Evolutionary conservation across 257 asterid genomes (phyloP), one percentile per base, ranked within the genome.

Genomic region (Nicotiana paniculata): DNA sequence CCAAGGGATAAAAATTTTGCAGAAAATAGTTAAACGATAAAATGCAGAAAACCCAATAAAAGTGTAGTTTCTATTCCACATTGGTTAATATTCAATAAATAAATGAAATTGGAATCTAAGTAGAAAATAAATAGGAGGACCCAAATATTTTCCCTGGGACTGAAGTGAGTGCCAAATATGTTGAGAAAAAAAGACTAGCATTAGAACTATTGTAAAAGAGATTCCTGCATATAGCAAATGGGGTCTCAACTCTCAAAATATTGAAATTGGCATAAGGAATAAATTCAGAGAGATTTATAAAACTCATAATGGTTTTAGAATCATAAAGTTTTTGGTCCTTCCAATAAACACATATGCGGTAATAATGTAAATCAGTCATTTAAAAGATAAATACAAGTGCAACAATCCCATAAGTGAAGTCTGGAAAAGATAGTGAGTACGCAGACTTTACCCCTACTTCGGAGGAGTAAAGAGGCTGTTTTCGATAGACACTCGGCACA

Each of bases 91-190:
- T 30, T 62, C 74, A 79, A 21, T 33, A 58, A 63, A 18, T 70
- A 53, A 79, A 78, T 65, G 69, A 68, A 80, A 39, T 35, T 7
- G 26, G 69, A 76, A 77, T 32, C 33, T 74, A 74, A 62, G 65
- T 54, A 79, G 43, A 81, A 67, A 66, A 67, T 39, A 62, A 58
- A 68, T 74, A 64, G 81, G 77, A 77, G 68, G 67, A 53, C 58
- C 58, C 1, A 69, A 77, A 61, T 39, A 26, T 86, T 32, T 32
- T 85, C 87, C 84, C 81, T 87, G 88, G 90, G 90, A 90, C 86
- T 79, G 93, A 86, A 86, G 88, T 88, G 91, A 88, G 90, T 89
- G 96, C 90, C 93, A 95, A 85, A 88, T 80, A 70, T 32, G 84
- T 67, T 85, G 84, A 81, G 61, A 81, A 75, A 82, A 3, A 80